A percentile compares a stretch with the other conserved stretches of the same genome.
These are phyloP conservation scores for Annona cherimola DNA, from an alignment of 164 flowering plant genomes.

Conservation along the genomic window DNA sequence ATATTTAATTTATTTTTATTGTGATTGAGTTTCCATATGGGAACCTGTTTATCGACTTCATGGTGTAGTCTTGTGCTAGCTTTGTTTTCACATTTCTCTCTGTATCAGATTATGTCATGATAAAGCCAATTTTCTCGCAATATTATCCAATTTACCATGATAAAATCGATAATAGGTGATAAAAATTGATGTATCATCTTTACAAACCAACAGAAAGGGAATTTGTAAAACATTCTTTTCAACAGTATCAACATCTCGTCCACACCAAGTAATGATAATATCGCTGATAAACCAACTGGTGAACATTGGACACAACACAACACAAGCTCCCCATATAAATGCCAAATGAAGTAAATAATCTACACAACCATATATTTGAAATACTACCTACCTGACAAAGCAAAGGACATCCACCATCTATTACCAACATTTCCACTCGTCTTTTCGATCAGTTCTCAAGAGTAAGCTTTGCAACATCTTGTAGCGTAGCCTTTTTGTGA, in stretches of 20 bases:
- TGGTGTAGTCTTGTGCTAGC: no score
- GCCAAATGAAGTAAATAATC: no score
- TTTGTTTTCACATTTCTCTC: no score
- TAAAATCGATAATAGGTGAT: no score
- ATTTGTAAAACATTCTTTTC: background rate
- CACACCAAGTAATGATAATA: no score
- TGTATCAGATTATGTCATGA: no score
- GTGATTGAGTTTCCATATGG: no score
- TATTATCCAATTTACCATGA: no score
- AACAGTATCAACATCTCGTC: background rate
- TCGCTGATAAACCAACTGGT: background rate
- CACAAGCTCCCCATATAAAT: background rate
- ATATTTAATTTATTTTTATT: no score
- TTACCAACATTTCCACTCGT: conserved; percentile 16
- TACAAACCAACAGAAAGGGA: background rate
- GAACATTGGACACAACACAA: background rate
- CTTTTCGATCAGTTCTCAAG: conserved; percentile 23
- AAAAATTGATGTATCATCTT: no score
- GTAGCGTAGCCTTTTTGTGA: conserved; percentile 45
- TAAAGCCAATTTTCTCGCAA: no score
- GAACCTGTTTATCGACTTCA: no score
- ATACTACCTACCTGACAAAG: conserved; percentile 32
- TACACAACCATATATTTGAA: background rate
- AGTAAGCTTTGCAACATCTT: conserved; percentile 49
- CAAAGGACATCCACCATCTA: conserved; percentile 28